Percentiles rank a stretch among this genome's conserved stretches.
Conservation (phyloP, 2,329 filamentous ascomycete genomes). For the Trichoderma breve region DNA sequence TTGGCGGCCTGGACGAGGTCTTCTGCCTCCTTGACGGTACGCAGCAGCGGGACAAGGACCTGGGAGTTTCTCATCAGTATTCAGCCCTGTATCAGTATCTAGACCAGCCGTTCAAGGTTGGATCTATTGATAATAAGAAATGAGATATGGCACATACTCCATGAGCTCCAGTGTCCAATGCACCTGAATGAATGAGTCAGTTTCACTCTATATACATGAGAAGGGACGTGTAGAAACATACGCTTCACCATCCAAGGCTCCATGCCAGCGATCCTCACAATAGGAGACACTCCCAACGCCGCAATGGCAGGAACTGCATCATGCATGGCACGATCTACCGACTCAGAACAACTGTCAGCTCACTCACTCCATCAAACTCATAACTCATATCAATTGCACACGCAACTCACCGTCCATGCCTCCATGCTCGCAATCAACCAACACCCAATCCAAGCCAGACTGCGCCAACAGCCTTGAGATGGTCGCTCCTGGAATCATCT, state of each 20-base stretch:
- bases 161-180: conserved; percentile 51
- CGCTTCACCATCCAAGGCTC: conserved; percentile 48
- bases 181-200: conserved; percentile 31
- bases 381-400: background rate
- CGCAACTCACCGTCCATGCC: conserved; percentile 44
- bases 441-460: conserved; percentile 63
- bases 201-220: background rate
- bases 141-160: conserved; percentile 40
- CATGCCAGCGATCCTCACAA: conserved; percentile 53
- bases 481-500: conserved; percentile 61
- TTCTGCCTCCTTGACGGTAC: conserved; percentile 44
- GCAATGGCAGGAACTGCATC: conserved; percentile 54
- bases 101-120: background rate
- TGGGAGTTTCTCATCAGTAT: conserved; percentile 19
- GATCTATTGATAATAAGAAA: background rate
- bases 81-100: background rate
- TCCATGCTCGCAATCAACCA: conserved; percentile 57
- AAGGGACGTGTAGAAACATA: conserved; percentile 22
- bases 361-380: background rate
- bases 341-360: background rate
- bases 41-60: conserved; percentile 48
- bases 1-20: conserved; percentile 48
- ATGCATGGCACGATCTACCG: conserved; percentile 49
- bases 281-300: conserved; percentile 42
- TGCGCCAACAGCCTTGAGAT: conserved; percentile 59